Evolutionary conservation across 2,329 filamentous ascomycete species (phyloP), one percentile per base, ranked within the genome.

Genomic region (Monosporascus ibericus): DNA sequence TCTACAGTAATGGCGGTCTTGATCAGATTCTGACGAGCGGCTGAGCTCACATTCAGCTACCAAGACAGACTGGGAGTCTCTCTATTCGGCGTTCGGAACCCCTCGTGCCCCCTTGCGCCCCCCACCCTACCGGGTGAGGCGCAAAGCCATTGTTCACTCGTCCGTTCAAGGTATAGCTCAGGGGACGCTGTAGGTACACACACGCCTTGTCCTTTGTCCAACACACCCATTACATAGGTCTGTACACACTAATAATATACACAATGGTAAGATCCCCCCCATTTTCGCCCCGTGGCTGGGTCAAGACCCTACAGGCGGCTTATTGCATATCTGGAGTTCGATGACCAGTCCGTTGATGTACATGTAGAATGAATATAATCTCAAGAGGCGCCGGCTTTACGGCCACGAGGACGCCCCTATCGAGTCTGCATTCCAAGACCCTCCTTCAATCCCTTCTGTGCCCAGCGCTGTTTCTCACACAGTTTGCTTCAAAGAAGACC

Each of bases 301-400:
- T 54, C 56, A 49, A 55, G 49, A 50, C 60, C 53, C 57, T 55
- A 54, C 61, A 59, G 58, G 62, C 63, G 59, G 63, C 63, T 65
- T 65, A 66, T 65, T 63, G 59, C 63, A 65, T 64, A 57, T 62
- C 60, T 59, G 54, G 54, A 58, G 51, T 54, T 52, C 50, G 60
- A 57, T 62, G 61, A 65, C 59, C 65, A 59, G 61, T 61, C 54
- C 54, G 59, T 68, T 70, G 65, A 68, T 63, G 60, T 58, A 60
- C 59, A 54, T 64, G 57, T 65, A 70, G 67, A 66, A 65, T 64
- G 66, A 65, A 59, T 66, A 58, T 61, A 68, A 68, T 60, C 65
- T 71, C 58, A 75, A 72, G 66, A 75, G 73, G 66, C 73, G 74
- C 53, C 71, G 73, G 67, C 68, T 69, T 58, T 70, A 71, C 61